A percentile compares a stretch with the other conserved stretches of the same genome.
These are phyloP conservation scores for Claviceps sorghi DNA, from an alignment of 2,329 filamentous ascomycete genomes.

Conservation along the genomic window DNA sequence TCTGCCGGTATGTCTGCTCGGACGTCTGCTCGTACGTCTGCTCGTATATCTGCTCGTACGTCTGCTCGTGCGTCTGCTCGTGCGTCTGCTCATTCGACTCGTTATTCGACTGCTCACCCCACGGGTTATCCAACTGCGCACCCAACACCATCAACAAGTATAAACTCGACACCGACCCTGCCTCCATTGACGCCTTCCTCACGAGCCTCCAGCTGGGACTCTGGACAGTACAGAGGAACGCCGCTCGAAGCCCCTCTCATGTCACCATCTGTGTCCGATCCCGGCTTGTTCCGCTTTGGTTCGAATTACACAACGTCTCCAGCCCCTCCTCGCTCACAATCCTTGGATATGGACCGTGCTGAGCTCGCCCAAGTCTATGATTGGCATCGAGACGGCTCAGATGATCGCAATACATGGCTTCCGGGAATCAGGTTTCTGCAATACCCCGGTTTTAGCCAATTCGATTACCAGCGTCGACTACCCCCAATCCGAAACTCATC, in stretches of 20 bases:
- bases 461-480: not conserved
- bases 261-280: conserved; percentile 25
- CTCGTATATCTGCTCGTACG: no score
- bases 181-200: not conserved
- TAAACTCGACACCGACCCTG: not conserved
- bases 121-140: no score
- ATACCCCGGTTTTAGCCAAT: no score
- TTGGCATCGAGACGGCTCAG: not conserved
- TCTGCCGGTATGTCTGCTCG: no score
- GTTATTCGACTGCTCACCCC: no score
- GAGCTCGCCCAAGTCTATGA: not conserved
- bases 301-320: conserved; percentile 50
- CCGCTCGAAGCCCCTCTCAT: conserved; percentile 21
- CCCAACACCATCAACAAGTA: not conserved
- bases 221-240: not conserved
- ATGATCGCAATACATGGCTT: not conserved
- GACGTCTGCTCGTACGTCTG: no score
- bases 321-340: conserved; percentile 16
- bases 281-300: conserved; percentile 51
- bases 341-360: not conserved
- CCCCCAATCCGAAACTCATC: not conserved
- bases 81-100: no score
- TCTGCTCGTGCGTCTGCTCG: no score
- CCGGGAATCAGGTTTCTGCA: not conserved
- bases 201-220: not conserved